Conservation (phyloP, 1,139 yeast genomes). For the Magnusiomyces suaveolens region DNA sequence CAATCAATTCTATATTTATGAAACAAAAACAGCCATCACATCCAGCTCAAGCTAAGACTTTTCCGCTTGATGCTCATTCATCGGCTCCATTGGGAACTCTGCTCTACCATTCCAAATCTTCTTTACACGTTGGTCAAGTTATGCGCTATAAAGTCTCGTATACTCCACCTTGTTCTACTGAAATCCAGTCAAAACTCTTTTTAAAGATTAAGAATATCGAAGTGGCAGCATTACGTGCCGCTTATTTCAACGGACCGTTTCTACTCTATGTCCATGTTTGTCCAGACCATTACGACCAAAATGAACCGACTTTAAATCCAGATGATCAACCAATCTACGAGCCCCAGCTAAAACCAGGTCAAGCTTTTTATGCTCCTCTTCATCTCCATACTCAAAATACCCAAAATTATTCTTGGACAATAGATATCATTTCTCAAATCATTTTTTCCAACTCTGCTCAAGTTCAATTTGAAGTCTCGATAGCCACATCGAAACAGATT, state of each 20-base stretch:
- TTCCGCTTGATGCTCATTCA: too few species aligned
- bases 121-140: conserved; percentile 49
- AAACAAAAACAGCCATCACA: too few species aligned
- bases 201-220: conserved; percentile 66
- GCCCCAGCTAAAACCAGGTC: conserved; percentile 65
- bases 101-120: conserved; percentile 34
- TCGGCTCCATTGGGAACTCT: too few species aligned
- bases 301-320: conserved; percentile 47
- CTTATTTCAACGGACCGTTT: conserved; percentile 83
- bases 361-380: conserved; percentile 47
- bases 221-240: conserved; percentile 70
- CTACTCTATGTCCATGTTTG: conserved; percentile 77
- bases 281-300: conserved; percentile 52
- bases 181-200: conserved; percentile 35
- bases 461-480: conserved; percentile 57
- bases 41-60: too few species aligned
- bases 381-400: conserved; percentile 38
- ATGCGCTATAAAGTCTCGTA: conserved; percentile 42
- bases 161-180: conserved; percentile 31
- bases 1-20: too few species aligned
- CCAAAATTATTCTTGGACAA: conserved; percentile 58
- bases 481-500: conserved; percentile 30
- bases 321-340: conserved; percentile 70
- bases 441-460: conserved; percentile 63
- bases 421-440: conserved; percentile 80